Evolutionary conservation across 129 eudicot genomes (phyloP), one percentile per base, ranked within the genome.

Genomic region (Silybum marianum): DNA sequence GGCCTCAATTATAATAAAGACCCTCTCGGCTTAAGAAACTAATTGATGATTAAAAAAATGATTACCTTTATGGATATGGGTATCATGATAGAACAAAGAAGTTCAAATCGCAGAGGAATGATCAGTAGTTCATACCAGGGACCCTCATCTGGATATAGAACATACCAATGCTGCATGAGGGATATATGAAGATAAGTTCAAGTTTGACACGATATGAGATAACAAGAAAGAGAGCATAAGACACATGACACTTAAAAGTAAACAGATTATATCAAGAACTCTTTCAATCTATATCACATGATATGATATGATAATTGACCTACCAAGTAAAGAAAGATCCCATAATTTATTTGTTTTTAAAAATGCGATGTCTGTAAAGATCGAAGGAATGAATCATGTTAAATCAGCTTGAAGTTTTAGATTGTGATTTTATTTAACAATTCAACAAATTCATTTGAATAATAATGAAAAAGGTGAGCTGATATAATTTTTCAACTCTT

Each of bases 71-170:
- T 91, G 44, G 97, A 92, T 81, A 95, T 95, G 46, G 99, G 99
- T 85, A 95, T 95, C 99, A 95, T 95, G 86, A 95, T 92, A 86
- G 99, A 95, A 84, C 98, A 95, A 71, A 95, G 99, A 76, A 95
- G 93, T 87, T 95, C 98, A 93, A 95, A 95, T 54, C 99, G 92
- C 51, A 95, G 83, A 74, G 99, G 99, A 72, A 95, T 95, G 71
- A 95, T 80, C 82, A 95, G 89, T 54, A 95, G 84, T 81, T 95
- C 98, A 78, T 92, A 95, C 99, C 99, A 95, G 36, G 99, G 98
- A 39, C 92, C 97, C 80, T 89, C 95, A 30, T 87, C 80, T 87
- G 99, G 98, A 86, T 95, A 95, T 39, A 73, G 85, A 84, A 91
- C 97, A 88, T 92, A 95, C 99, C 99, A 95, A 84, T 89, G 95